Percentiles rank a stretch among this genome's conserved stretches.
These are phyloP conservation scores for Mercurialis annua DNA, from an alignment of 345 rosid species.

Conservation along the genomic window DNA sequence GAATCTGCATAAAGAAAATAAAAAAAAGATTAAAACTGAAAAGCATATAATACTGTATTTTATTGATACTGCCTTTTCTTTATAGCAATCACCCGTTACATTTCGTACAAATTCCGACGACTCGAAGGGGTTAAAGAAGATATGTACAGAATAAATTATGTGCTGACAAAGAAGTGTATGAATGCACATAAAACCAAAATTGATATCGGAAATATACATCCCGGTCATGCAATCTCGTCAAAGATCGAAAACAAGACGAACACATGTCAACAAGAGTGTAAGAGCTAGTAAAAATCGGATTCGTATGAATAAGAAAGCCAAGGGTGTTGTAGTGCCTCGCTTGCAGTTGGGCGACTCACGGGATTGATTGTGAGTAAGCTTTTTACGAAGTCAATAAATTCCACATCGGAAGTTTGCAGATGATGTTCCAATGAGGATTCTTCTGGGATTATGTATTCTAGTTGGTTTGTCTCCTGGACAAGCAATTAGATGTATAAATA, in stretches of 20 bases:
- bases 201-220: slow-evolving; percentile 10
- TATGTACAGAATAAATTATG: slow-evolving; percentile 13
- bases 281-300: slow-evolving; percentile 9
- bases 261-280: neutral
- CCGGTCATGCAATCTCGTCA: neutral
- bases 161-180: neutral
- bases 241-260: neutral
- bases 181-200: slow-evolving; percentile 33
- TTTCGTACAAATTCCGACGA: slow-evolving; percentile 24
- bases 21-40: too few species aligned
- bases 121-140: slow-evolving; percentile 2
- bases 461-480: slow-evolving; percentile 65
- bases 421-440: slow-evolving; percentile 63
- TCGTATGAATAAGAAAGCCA: slow-evolving; percentile 52
- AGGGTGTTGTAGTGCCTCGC: slow-evolving; percentile 80
- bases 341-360: slow-evolving; percentile 67
- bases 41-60: too few species aligned
- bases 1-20: too few species aligned
- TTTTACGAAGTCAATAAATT: slow-evolving; percentile 59
- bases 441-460: slow-evolving; percentile 74
- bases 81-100: slow-evolving; percentile 5
- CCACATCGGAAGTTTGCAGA: slow-evolving; percentile 48
- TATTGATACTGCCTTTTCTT: too few species aligned
- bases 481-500: neutral
- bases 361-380: slow-evolving; percentile 79